These are phyloP conservation scores for Botryobasidium botryosum DNA, from an alignment of 768 basidiomycete genomes.

Conservation along the genomic window DNA sequence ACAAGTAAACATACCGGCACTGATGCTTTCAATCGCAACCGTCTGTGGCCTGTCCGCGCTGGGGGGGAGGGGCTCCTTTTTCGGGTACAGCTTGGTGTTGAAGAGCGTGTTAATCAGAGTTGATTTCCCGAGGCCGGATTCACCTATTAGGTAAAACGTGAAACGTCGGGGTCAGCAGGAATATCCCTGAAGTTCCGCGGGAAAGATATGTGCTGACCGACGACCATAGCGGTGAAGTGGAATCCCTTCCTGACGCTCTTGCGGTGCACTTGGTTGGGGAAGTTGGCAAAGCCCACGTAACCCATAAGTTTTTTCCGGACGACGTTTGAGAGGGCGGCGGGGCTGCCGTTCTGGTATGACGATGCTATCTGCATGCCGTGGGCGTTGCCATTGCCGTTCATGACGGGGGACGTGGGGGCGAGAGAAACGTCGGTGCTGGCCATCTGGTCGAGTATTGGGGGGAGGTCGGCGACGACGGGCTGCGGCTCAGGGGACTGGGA, in stretches of 20 bases:
- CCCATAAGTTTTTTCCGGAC: slow-evolving; percentile 87
- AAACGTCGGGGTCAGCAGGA: slow-evolving; percentile 4
- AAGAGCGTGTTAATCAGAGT: slow-evolving; percentile 98
- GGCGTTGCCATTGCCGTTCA: slow-evolving; percentile 2
- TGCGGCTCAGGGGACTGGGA: no score
- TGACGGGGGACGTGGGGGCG: slow-evolving; percentile 1
- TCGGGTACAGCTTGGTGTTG: slow-evolving; percentile 87
- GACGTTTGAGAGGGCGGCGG: slow-evolving; percentile 34
- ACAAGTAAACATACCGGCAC: slow-evolving; percentile 52
- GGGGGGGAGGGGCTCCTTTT: slow-evolving; percentile 70
- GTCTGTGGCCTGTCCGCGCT: slow-evolving; percentile 80
- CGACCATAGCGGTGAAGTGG: slow-evolving; percentile 98
- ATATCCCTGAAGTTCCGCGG: slow-evolving; percentile 15
- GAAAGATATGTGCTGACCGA: slow-evolving; percentile 48
- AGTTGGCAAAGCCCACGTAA: slow-evolving; percentile 91
- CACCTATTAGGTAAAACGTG: slow-evolving; percentile 34
- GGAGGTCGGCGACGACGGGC: no score
- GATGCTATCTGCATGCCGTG: no score
- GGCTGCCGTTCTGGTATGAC: no score
- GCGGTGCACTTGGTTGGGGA: slow-evolving; percentile 98
- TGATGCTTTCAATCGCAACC: slow-evolving; percentile 95
- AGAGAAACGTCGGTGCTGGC: slow-evolving; percentile 7
- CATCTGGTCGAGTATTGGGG: no score
- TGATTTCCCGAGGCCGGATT: slow-evolving; percentile 97
- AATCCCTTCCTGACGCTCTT: slow-evolving; percentile 97